A percentile compares a stretch with the other conserved stretches of the same genome.
Conservation (phyloP, 495 filamentous ascomycete genomes). For the Pyrenopolyporus hunteri region DNA sequence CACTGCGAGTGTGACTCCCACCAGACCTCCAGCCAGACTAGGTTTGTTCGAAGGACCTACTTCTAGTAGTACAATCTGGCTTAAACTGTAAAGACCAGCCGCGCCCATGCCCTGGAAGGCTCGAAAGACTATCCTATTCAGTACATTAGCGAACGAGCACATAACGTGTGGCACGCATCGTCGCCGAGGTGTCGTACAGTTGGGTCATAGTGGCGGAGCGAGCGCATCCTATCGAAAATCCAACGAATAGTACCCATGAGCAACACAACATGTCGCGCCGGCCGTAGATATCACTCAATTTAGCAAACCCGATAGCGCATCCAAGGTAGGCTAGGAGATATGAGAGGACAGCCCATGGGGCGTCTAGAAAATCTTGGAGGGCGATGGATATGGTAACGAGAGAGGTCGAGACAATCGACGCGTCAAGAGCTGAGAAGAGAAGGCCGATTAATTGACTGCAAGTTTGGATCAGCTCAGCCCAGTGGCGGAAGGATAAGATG, state of each 20-base stretch:
- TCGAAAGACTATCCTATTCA: constrained; percentile 60
- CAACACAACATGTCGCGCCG: constrained; percentile 55
- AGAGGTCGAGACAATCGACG: constrained; percentile 68
- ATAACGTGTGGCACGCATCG: background rate
- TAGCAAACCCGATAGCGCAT: constrained; percentile 64
- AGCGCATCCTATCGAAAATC: constrained; percentile 64
- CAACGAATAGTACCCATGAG: constrained; percentile 59
- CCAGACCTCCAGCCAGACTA: constrained; percentile 50
- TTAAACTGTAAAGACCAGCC: constrained; percentile 62
- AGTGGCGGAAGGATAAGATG: background rate
- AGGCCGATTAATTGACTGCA: constrained; percentile 60
- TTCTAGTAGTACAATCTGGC: constrained; percentile 61
- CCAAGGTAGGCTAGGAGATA: constrained; percentile 68
- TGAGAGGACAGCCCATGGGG: constrained; percentile 63
- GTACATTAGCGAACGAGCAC: background rate
- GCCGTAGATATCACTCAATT: constrained; percentile 65
- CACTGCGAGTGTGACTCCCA: constrained; percentile 52
- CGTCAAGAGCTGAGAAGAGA: constrained; percentile 65
- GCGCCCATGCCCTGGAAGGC: constrained; percentile 68
- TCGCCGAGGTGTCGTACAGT: constrained; percentile 53
- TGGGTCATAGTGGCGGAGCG: constrained; percentile 56
- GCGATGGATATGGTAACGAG: constrained; percentile 64
- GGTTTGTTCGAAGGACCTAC: constrained; percentile 57
- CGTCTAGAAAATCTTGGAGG: constrained; percentile 58
- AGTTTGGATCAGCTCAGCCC: background rate